phyloP scores from a whole-genome alignment of 805 yeast genomes.

The Candida stauntonica region DNA sequence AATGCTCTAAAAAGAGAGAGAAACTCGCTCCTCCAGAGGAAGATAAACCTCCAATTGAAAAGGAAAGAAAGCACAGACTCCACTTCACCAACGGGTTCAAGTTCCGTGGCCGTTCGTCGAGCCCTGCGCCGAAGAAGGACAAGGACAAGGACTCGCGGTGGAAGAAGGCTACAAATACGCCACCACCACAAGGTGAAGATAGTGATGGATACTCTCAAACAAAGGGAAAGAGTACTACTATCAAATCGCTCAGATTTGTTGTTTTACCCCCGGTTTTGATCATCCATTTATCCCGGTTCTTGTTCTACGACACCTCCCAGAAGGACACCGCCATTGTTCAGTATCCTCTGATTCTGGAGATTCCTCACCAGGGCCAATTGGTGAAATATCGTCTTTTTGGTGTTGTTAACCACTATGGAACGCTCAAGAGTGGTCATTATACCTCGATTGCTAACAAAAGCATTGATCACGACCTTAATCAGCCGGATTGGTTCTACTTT shows the following conservation, averaged over 20 bases:
- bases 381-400: slow-evolving; percentile 52
- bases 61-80: slow-evolving; percentile 20
- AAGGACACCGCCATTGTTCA: slow-evolving; percentile 47
- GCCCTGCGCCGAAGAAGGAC: slow-evolving; percentile 16
- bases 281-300: slow-evolving; percentile 81
- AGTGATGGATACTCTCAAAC: slow-evolving; percentile 7
- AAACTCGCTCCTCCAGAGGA: background rate
- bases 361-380: slow-evolving; percentile 35
- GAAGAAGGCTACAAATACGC: slow-evolving; percentile 26
- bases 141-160: slow-evolving; percentile 13
- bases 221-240: slow-evolving; percentile 37
- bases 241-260: slow-evolving; percentile 71
- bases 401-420: slow-evolving; percentile 68
- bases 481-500: slow-evolving; percentile 65
- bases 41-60: slow-evolving; percentile 3
- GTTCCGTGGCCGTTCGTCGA: slow-evolving; percentile 29
- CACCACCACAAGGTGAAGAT: slow-evolving; percentile 1
- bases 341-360: slow-evolving; percentile 52
- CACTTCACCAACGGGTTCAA: slow-evolving; percentile 21
- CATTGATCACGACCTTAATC: slow-evolving; percentile 31
- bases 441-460: slow-evolving; percentile 58
- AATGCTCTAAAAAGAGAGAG: slow-evolving; percentile 37
- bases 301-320: slow-evolving; percentile 48
- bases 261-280: slow-evolving; percentile 76
- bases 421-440: slow-evolving; percentile 70